Conservation (phyloP, 1,139 yeast genomes). For the Pneumocystis murina region DNA sequence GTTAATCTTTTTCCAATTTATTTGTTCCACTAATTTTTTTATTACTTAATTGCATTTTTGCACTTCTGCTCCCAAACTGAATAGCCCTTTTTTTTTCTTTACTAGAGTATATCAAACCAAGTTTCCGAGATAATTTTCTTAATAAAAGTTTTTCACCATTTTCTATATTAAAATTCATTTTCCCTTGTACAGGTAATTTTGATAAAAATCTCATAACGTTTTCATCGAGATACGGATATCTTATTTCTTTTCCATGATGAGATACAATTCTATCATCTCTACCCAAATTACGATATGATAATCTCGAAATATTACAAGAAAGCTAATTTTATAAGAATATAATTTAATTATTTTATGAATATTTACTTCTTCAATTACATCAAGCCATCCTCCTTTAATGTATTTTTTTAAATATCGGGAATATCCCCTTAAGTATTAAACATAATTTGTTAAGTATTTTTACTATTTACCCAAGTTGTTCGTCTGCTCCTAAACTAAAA, state of each 20-base stretch:
- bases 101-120: constrained; percentile 26
- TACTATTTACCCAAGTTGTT: constrained; percentile 39
- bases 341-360: constrained; percentile 15
- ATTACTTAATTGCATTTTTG: constrained; percentile 71
- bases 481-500: constrained; percentile 97
- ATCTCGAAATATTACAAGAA: constrained; percentile 46
- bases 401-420: constrained; percentile 47
- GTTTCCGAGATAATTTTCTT: constrained; percentile 41
- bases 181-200: constrained; percentile 24
- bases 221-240: constrained; percentile 77
- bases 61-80: constrained; percentile 91
- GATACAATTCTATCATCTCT: constrained; percentile 83
- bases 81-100: constrained; percentile 86
- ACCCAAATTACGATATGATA: constrained; percentile 67
- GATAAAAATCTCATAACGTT: constrained; percentile 39
- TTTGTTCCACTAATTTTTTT: constrained; percentile 52
- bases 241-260: constrained; percentile 73
- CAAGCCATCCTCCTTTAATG: constrained; percentile 20
- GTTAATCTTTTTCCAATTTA: constrained; percentile 19
- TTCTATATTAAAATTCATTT: constrained; percentile 18
- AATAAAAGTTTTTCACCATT: constrained; percentile 46
- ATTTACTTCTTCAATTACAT: constrained; percentile 40
- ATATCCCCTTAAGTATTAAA: constrained; percentile 43
- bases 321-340: not conserved
- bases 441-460: not conserved